Percentiles rank a stretch among this genome's conserved stretches.
Evolutionary conservation across 495 filamentous ascomycete genomes (phyloP).

Genomic region (Aspergillus steynii): DNA sequence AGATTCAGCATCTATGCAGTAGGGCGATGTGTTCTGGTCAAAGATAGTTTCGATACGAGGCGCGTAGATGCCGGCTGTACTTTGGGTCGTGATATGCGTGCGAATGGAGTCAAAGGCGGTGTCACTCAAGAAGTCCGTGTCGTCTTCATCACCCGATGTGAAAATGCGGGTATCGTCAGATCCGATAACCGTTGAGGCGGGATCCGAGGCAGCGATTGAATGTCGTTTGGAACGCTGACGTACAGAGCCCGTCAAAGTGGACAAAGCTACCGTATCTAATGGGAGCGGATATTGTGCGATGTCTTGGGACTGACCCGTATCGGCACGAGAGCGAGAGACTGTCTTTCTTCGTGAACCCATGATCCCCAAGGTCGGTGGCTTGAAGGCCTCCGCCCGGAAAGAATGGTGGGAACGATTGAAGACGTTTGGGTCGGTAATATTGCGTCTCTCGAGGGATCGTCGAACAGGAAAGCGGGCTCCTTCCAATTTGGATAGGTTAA

Average conservation of each 20-base stretch:
- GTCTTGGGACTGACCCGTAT: slow-evolving; percentile 14
- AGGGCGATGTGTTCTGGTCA: slow-evolving; percentile 69
- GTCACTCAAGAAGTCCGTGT: slow-evolving; percentile 83
- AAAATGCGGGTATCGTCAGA: slow-evolving; percentile 82
- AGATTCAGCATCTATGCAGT: slow-evolving; percentile 56
- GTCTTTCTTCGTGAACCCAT: slow-evolving; percentile 15
- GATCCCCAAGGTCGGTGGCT: slow-evolving; percentile 11
- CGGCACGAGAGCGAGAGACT: slow-evolving; percentile 26
- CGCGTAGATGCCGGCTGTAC: slow-evolving; percentile 48
- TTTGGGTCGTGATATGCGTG: slow-evolving; percentile 70
- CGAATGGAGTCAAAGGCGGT: slow-evolving; percentile 90
- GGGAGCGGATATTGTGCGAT: slow-evolving; percentile 25
- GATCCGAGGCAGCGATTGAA: slow-evolving; percentile 62
- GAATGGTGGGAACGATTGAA: slow-evolving; percentile 35
- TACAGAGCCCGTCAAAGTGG: slow-evolving; percentile 32
- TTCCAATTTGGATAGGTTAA: slow-evolving; percentile 27
- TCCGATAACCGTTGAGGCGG: slow-evolving; percentile 75
- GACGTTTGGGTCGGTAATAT: slow-evolving; percentile 45
- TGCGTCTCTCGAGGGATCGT: slow-evolving; percentile 32
- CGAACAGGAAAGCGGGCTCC: slow-evolving; percentile 24
- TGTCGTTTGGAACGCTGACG: slow-evolving; percentile 44
- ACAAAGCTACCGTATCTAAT: slow-evolving; percentile 33
- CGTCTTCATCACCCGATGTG: slow-evolving; percentile 78
- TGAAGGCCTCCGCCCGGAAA: slow-evolving; percentile 19
- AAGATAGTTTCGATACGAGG: slow-evolving; percentile 84